phyloP scores from a whole-genome alignment of 176 grass and related monocot genomes.

The Typha latifolia region DNA sequence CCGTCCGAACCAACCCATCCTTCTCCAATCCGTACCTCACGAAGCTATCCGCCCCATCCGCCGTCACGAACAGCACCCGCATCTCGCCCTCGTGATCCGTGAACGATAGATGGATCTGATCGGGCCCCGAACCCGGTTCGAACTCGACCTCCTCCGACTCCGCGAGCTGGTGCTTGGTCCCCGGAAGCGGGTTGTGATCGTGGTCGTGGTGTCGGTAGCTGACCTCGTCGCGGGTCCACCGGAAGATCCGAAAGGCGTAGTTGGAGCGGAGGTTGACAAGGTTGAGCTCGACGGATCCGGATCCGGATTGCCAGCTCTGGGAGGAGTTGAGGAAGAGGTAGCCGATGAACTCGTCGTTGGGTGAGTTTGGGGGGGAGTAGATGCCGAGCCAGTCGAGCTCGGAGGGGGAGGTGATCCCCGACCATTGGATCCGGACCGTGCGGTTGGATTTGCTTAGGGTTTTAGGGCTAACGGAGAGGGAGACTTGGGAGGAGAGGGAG shows the following conservation, averaged over 20 bases:
- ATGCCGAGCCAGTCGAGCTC: constrained; percentile 73
- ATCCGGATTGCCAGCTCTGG: constrained; percentile 36
- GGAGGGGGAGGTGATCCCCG: constrained; percentile 46
- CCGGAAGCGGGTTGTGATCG: constrained; percentile 66
- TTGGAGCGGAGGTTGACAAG: constrained; percentile 57
- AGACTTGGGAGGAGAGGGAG: constrained; percentile 26
- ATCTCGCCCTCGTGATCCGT: constrained; percentile 66
- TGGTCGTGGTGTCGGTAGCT: constrained; percentile 61
- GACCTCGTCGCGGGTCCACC: constrained; percentile 63
- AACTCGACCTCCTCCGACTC: constrained; percentile 47
- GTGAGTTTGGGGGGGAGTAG: constrained; percentile 75
- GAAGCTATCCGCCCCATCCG: constrained; percentile 40
- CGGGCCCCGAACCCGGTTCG: constrained; percentile 21
- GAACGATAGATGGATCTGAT: constrained; percentile 85
- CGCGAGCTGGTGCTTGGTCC: constrained; percentile 50
- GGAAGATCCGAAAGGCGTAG: constrained; percentile 87
- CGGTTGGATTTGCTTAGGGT: constrained; percentile 31
- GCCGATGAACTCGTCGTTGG: constrained; percentile 62
- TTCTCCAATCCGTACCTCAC: constrained; percentile 56
- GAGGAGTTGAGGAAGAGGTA: constrained; percentile 93
- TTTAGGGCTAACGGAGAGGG: constrained; percentile 43
- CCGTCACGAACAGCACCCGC: constrained; percentile 80
- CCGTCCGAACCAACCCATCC: constrained; percentile 29
- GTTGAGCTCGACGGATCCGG: constrained; percentile 48
- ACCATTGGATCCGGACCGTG: constrained; percentile 56